Conservation (phyloP, 345 rosid genomes). For the Dimocarpus longan region DNA sequence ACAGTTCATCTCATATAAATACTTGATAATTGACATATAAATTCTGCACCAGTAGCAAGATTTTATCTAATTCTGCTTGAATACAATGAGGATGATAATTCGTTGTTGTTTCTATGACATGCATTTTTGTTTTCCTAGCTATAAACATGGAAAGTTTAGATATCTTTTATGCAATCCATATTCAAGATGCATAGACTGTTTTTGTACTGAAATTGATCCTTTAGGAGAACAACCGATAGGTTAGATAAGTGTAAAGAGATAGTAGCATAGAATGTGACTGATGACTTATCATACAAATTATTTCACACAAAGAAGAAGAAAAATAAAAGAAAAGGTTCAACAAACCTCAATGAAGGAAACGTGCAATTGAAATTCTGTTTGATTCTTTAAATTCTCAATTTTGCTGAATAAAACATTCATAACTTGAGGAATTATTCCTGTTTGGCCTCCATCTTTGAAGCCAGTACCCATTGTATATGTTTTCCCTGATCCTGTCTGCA, state of each 20-base stretch:
- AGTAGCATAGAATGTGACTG: background rate
- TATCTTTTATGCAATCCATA: constrained; percentile 8
- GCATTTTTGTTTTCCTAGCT: background rate
- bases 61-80: background rate
- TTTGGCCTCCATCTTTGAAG: constrained; percentile 73
- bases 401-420: constrained; percentile 83
- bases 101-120: background rate
- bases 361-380: constrained; percentile 81
- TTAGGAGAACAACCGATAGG: background rate
- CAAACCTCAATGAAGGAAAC: constrained; percentile 97
- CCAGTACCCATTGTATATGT: constrained; percentile 99
- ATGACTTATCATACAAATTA: background rate
- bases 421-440: constrained; percentile 86
- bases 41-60: background rate
- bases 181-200: background rate
- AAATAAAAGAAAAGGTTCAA: constrained; percentile 14
- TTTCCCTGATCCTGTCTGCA: constrained; percentile 98
- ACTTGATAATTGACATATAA: background rate
- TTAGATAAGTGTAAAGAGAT: background rate
- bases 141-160: background rate
- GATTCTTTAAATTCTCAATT: constrained; percentile 76
- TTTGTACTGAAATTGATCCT: background rate
- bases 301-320: background rate
- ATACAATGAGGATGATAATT: background rate
- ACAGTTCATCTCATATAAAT: background rate